A percentile compares a stretch with the other conserved stretches of the same genome.
phyloP scores from a whole-genome alignment of 2,329 filamentous ascomycete species.

The Colletotrichum acutatum region DNA sequence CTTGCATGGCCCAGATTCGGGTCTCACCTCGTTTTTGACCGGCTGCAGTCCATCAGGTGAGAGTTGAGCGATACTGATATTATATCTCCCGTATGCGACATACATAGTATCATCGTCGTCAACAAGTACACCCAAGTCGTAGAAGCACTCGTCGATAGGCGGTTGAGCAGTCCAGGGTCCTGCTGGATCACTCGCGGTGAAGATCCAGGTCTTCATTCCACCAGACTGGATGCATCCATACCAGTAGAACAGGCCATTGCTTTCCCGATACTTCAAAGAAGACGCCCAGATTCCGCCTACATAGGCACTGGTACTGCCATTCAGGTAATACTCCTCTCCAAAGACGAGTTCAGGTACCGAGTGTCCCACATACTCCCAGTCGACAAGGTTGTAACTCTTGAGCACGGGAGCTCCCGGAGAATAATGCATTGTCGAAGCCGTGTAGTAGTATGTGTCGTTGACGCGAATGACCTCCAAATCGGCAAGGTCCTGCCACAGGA shows the following conservation, averaged over 20 bases:
- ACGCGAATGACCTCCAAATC: slow-evolving; percentile 60
- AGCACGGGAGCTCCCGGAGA: slow-evolving; percentile 62
- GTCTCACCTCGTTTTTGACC: slow-evolving; percentile 3
- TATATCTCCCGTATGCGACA: slow-evolving; percentile 53
- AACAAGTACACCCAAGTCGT: slow-evolving; percentile 41
- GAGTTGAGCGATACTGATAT: slow-evolving; percentile 25
- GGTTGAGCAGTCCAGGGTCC: slow-evolving; percentile 25
- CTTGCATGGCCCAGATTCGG: neutral
- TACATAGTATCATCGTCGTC: slow-evolving; percentile 54
- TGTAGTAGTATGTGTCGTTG: slow-evolving; percentile 54
- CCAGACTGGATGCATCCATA: slow-evolving; percentile 35
- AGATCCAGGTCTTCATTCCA: slow-evolving; percentile 34
- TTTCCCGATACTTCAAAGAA: slow-evolving; percentile 46
- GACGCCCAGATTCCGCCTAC: slow-evolving; percentile 65
- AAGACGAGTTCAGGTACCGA: slow-evolving; percentile 51
- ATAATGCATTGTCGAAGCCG: slow-evolving; percentile 61
- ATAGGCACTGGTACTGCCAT: slow-evolving; percentile 55
- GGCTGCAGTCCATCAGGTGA: slow-evolving; percentile 23
- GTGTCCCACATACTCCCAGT: slow-evolving; percentile 51
- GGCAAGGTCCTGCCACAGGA: slow-evolving; percentile 61
- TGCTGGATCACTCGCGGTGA: slow-evolving; percentile 29
- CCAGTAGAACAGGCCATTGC: slow-evolving; percentile 37
- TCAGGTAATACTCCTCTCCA: slow-evolving; percentile 57
- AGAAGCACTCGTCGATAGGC: slow-evolving; percentile 35
- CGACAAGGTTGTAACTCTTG: slow-evolving; percentile 60